Evolutionary conservation across 2,329 filamentous ascomycete species (phyloP), one percentile per base, ranked within the genome.

Genomic region (Ophiocordyceps camponoti-leonardi): DNA sequence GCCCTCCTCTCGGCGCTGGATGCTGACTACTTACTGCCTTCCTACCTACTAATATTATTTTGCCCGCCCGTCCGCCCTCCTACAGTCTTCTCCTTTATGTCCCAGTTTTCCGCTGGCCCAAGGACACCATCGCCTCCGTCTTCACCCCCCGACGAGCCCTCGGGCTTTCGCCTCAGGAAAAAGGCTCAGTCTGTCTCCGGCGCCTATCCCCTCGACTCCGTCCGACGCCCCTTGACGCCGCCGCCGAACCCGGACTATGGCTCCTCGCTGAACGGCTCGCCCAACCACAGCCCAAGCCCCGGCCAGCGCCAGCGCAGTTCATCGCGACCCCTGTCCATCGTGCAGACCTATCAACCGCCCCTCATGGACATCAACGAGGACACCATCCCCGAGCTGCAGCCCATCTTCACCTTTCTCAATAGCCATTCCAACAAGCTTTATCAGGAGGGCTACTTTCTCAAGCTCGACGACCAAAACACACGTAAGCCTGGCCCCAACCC

Each of bases 401-500:
- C 88, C 51, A 88, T 96, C 56, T 96, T 96, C 64, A 85, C 78
- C 49, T 92, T 86, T 58, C 74, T 98, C 52, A 96, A 94, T 66
- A 92, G 83, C 64, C 92, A 98, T 62, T 82, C 79, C 47, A 95
- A 95, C 64, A 96, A 96, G 66, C 69, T 96, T 46, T 98, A 96
- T 61, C 88, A 95, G 54, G 92, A 98, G 66, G 92, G 92, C 35
- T 98, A 96, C 59, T 96, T 98, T 53, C 67, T 98, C 54, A 98
- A 96, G 65, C 69, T 98, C 43, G 90, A 95, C 61, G 92, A 98
- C 62, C 79, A 94, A 54, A 93, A 96, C 58, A 81, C 79, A 46
- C 81, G 88, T 94, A 31, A 39, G 41, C 44, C 42, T 28, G 46
- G 19, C 43, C 43, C 37, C n/a, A n/a, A n/a, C n/a, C 35, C 39